A percentile compares a stretch with the other conserved stretches of the same genome.
Conservation (phyloP, 345 rosid species). For the Arabidopsis arenosa region DNA sequence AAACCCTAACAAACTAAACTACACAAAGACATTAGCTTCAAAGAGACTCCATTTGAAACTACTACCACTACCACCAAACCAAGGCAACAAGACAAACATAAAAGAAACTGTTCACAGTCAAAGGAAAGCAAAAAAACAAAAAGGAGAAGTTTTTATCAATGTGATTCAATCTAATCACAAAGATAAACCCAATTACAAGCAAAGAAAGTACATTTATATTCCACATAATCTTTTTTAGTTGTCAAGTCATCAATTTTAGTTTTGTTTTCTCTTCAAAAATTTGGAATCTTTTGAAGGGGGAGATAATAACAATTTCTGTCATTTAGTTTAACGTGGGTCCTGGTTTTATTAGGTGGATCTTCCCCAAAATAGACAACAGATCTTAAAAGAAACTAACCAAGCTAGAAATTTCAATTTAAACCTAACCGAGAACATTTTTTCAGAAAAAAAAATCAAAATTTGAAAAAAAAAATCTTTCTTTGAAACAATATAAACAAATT, state of each 20-base stretch:
- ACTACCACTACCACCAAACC: constrained; percentile 94
- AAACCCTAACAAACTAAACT: constrained; percentile 57
- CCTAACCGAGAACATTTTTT: neutral
- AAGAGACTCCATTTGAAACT: constrained; percentile 83
- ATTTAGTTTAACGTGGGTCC: constrained; percentile 36
- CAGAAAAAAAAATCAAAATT: neutral
- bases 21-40: constrained; percentile 66
- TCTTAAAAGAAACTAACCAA: constrained; percentile 19
- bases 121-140: constrained; percentile 21
- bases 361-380: constrained; percentile 39
- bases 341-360: constrained; percentile 31
- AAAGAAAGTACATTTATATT: constrained; percentile 35
- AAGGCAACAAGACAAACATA: constrained; percentile 41
- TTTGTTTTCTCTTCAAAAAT: constrained; percentile 15
- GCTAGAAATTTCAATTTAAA: constrained; percentile 6
- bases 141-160: constrained; percentile 39
- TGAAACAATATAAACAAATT: constrained; percentile 14
- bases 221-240: constrained; percentile 33
- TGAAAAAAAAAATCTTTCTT: constrained; percentile 11
- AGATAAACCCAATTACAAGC: constrained; percentile 47
- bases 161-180: constrained; percentile 18
- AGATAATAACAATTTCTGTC: neutral
- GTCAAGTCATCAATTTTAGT: constrained; percentile 36
- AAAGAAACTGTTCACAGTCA: constrained; percentile 34
- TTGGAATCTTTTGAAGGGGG: constrained; percentile 22